Conservation (phyloP, 768 basidiomycete species). For the Panaeolus papilionaceus region DNA sequence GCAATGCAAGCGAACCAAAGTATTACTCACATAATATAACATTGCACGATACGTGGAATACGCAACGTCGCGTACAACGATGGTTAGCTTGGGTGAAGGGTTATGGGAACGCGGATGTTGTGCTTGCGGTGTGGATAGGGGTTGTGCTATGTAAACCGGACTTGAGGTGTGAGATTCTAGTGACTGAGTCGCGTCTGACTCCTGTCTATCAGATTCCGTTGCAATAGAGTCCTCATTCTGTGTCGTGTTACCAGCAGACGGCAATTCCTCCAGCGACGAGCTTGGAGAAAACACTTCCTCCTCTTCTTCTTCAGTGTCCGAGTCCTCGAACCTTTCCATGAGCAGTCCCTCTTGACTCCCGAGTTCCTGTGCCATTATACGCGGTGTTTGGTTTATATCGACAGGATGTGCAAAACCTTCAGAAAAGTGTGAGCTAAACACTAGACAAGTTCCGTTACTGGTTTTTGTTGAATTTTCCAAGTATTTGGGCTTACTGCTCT, state of each 20-base stretch:
- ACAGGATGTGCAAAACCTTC: conserved; percentile 50
- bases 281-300: conserved; percentile 19
- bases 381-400: conserved; percentile 32
- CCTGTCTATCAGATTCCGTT: conserved; percentile 25
- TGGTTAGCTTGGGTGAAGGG: conserved; percentile 30
- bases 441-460: conserved; percentile 38
- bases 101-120: background rate
- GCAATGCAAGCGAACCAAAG: background rate
- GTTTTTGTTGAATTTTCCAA: background rate
- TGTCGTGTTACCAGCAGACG: background rate
- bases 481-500: conserved; percentile 56
- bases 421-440: conserved; percentile 77
- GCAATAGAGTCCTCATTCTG: conserved; percentile 21
- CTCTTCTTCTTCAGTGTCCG: conserved; percentile 48
- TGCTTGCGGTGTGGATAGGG: background rate
- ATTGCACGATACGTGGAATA: conserved; percentile 51
- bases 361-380: conserved; percentile 26
- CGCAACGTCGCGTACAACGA: conserved; percentile 57
- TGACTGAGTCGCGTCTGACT: conserved; percentile 23
- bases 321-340: conserved; percentile 59
- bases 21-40: conserved; percentile 73
- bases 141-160: conserved; percentile 1
- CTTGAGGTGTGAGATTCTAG: conserved; percentile 18
- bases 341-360: conserved; percentile 33
- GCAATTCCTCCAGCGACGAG: conserved; percentile 8